These are phyloP conservation scores for Tillandsia leiboldiana DNA, from an alignment of 176 grass and related monocot genomes.

Conservation along the genomic window DNA sequence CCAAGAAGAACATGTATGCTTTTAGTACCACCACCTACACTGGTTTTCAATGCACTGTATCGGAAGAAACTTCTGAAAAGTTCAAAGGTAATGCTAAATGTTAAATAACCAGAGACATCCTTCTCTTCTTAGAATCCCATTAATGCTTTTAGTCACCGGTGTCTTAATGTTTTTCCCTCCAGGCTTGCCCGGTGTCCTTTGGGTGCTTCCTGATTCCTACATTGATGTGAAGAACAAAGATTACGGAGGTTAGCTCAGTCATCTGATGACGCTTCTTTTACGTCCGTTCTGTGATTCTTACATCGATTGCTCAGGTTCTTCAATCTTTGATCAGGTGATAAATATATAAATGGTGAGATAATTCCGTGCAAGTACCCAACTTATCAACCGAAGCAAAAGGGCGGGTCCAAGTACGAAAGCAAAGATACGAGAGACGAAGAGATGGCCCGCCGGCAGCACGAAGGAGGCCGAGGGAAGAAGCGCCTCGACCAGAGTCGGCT, in stretches of 20 bases:
- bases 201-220: slow-evolving; percentile 94
- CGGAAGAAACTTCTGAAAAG: slow-evolving; percentile 89
- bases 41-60: slow-evolving; percentile 81
- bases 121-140: slow-evolving; percentile 4
- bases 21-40: slow-evolving; percentile 93
- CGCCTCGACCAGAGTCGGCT: slow-evolving; percentile 34
- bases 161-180: slow-evolving; percentile 8
- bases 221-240: slow-evolving; percentile 96
- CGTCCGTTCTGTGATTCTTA: not conserved
- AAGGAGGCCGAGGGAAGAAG: slow-evolving; percentile 40
- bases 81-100: slow-evolving; percentile 57
- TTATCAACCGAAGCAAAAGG: slow-evolving; percentile 84
- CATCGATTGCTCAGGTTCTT: not conserved
- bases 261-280: not conserved
- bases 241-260: slow-evolving; percentile 54
- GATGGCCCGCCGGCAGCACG: slow-evolving; percentile 46
- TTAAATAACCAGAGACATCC: not conserved
- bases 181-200: slow-evolving; percentile 79
- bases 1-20: slow-evolving; percentile 95
- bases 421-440: slow-evolving; percentile 79
- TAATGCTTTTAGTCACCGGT: not conserved
- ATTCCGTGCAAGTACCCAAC: slow-evolving; percentile 94
- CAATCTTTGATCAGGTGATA: slow-evolving; percentile 49
- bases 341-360: slow-evolving; percentile 97
- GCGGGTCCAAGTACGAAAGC: slow-evolving; percentile 74